These are phyloP conservation scores for Dactylellina cionopaga DNA, from an alignment of 2,329 filamentous ascomycete genomes.

Conservation along the genomic window DNA sequence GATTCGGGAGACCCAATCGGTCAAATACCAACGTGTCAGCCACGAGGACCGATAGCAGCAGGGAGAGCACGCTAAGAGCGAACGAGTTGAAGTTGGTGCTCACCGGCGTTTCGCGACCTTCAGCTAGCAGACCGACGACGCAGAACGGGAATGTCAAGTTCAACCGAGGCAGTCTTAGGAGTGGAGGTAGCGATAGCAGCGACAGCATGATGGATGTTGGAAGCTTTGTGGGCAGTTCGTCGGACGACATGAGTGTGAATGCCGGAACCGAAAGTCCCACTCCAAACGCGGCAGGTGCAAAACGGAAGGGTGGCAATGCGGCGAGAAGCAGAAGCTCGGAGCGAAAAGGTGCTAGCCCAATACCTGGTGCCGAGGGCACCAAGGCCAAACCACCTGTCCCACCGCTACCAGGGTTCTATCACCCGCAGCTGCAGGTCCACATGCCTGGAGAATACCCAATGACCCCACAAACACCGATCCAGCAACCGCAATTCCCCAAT, in stretches of 20 bases:
- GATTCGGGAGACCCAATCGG: slow-evolving; percentile 44
- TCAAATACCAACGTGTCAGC: slow-evolving; percentile 54
- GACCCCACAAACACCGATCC: slow-evolving; percentile 12
- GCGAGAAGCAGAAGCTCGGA: slow-evolving; percentile 39
- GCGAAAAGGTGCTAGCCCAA: slow-evolving; percentile 35
- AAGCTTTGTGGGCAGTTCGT: slow-evolving; percentile 45
- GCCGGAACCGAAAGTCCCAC: slow-evolving; percentile 34
- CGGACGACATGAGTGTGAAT: slow-evolving; percentile 31
- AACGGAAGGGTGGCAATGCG: slow-evolving; percentile 38
- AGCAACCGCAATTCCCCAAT: not conserved
- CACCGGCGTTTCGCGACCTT: slow-evolving; percentile 54
- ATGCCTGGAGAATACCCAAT: slow-evolving; percentile 49
- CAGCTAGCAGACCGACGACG: slow-evolving; percentile 22
- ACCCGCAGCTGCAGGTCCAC: slow-evolving; percentile 32
- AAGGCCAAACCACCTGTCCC: slow-evolving; percentile 40
- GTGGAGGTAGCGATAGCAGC: slow-evolving; percentile 45
- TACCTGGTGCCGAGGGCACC: slow-evolving; percentile 22
- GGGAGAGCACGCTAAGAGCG: slow-evolving; percentile 61
- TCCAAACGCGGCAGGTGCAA: not conserved
- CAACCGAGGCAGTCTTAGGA: slow-evolving; percentile 30
- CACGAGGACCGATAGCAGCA: slow-evolving; percentile 59
- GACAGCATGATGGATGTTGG: slow-evolving; percentile 51
- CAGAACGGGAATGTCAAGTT: slow-evolving; percentile 41
- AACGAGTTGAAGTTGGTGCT: slow-evolving; percentile 64
- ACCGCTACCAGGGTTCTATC: slow-evolving; percentile 36